phyloP scores from a whole-genome alignment of 1,284 basidiomycete genomes.

The Ceratobasidium sp. region DNA sequence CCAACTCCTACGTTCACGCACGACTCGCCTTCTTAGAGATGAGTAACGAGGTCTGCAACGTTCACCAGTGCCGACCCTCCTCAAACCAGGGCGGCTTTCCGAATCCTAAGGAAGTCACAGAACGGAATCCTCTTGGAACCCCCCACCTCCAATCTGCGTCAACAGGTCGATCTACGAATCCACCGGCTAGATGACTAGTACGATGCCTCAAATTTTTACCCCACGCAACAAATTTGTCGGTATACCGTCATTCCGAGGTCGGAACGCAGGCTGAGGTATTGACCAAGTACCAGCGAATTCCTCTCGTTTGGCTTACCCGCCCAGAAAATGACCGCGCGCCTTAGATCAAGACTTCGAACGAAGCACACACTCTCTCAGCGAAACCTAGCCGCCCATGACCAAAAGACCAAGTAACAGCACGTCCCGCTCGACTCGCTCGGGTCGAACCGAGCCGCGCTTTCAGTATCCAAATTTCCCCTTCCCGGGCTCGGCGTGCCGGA shows the following conservation, averaged over 20 bases:
- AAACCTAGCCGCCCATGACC: constrained; percentile 92
- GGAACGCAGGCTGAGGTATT: constrained; percentile 78
- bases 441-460: constrained; percentile 91
- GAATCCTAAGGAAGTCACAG: constrained; percentile 94
- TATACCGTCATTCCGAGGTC: constrained; percentile 89
- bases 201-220: constrained; percentile 87
- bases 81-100: constrained; percentile 99
- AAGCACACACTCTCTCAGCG: constrained; percentile 91
- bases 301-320: constrained; percentile 32
- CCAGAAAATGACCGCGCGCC: constrained; percentile 36
- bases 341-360: constrained; percentile 86
- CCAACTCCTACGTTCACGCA: too few species aligned
- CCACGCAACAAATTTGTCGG: constrained; percentile 95
- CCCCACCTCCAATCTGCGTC: constrained; percentile 89
- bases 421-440: constrained; percentile 82
- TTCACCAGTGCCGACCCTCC: too few species aligned
- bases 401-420: constrained; percentile 80
- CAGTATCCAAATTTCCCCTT: constrained; percentile 96
- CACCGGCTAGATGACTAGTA: constrained; percentile 89
- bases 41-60: too few species aligned
- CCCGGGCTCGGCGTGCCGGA: constrained; percentile 97
- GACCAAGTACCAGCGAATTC: constrained; percentile 90
- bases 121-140: constrained; percentile 91
- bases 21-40: too few species aligned
- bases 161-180: constrained; percentile 85